These are phyloP conservation scores for Solanum chilense DNA, from an alignment of 257 asterid species.

Conservation along the genomic window DNA sequence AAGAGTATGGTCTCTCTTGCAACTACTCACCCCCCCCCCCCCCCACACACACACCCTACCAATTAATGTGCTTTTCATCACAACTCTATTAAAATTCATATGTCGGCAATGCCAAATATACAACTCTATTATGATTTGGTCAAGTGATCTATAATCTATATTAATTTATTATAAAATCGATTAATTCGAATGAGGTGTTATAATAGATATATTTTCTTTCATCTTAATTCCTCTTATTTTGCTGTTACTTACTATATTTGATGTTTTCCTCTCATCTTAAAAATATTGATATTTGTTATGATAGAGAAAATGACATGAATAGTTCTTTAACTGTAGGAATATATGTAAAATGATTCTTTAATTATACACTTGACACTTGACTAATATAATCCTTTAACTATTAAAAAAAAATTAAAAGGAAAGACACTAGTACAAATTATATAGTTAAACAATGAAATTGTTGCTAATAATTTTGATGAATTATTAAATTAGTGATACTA, in stretches of 20 bases:
- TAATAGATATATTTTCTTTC: too few species aligned
- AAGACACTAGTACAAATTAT: too few species aligned
- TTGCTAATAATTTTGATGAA: too few species aligned
- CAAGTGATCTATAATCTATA: not conserved
- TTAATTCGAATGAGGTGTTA: too few species aligned
- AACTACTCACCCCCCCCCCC: not conserved
- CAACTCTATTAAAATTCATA: not conserved
- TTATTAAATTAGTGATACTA: not conserved
- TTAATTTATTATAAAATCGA: too few species aligned
- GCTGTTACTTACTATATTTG: too few species aligned
- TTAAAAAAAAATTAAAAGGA: too few species aligned
- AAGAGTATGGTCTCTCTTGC: not conserved
- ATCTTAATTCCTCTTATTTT: too few species aligned
- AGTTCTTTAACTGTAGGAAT: fast-evolving
- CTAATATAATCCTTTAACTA: fast-evolving
- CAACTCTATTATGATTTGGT: not conserved
- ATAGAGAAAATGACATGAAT: too few species aligned
- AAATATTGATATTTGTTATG: too few species aligned
- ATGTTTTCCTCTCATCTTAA: too few species aligned
- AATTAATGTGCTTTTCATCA: not conserved
- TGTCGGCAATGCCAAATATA: not conserved
- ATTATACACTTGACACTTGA: too few species aligned
- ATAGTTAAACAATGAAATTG: not conserved
- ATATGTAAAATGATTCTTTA: fast-evolving
- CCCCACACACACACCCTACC: not conserved